Evolutionary conservation across 2,329 filamentous ascomycete species (phyloP), one percentile per base, ranked within the genome.

Genomic region (Fusarium agapanthi): DNA sequence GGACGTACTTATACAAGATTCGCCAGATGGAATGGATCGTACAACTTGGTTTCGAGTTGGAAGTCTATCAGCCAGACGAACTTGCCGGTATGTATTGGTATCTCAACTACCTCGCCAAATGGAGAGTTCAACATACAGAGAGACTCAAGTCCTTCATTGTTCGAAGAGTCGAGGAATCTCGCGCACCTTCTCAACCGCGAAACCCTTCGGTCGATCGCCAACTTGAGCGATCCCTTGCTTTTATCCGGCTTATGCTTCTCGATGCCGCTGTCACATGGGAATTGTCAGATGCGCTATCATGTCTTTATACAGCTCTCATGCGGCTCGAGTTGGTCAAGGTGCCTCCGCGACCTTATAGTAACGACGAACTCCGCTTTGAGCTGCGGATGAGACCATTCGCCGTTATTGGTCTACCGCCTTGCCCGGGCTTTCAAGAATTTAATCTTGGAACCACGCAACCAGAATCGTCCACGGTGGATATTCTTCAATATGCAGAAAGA

Each of bases 1-100:
- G 96, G 96, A 89, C 91, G 0, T 97, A 95, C 76, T 88, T 95
- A 67, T 93, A 97, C 82, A 98, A 98, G 81, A 87, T 98, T n/a
- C 89, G 89, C 35, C 90, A 95, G 77, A 94, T 98, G 87, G 92
- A 95, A 79, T 92, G 91, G 86, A 92, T 97, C 50, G 87, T 98
- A 22, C 93, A 98, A 78, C 89, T 98, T 37, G 96, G 97, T 18
- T 98, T 99, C 80, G 96, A 99, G 81, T 90, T 98, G 18, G 92
- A 95, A 47, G 89, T 97, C 15, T 98, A 98, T 81, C 91, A 95
- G 59, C 87, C 90, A 1, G 92, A 97, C 80, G 96, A 99, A 80
- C 86, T 96, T 15, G 88, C 91, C 2, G 91, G 90, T 30, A 97
- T 98, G 93, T 98, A 98, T 81, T 96, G 93, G 90, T 95, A 97